These are phyloP conservation scores for Aspergillus eucalypticola DNA, from an alignment of 2,329 filamentous ascomycete genomes.

Conservation along the genomic window DNA sequence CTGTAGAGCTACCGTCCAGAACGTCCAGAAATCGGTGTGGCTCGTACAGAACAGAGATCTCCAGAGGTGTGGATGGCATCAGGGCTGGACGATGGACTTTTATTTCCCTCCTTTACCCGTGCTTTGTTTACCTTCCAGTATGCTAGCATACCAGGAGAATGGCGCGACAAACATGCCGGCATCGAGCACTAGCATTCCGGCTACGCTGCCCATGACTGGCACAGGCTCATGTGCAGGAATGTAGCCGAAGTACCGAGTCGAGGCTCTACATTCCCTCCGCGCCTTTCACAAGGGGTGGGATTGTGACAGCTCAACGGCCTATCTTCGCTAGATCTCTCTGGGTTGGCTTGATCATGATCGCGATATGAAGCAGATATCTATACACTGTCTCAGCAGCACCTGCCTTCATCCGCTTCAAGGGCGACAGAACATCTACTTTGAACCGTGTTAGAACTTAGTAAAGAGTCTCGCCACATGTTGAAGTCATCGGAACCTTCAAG, in stretches of 20 bases:
- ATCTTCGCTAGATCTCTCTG: neutral
- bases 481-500: neutral
- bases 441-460: neutral
- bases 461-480: neutral
- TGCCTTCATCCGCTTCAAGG: neutral
- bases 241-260: neutral
- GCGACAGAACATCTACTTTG: neutral
- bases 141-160: conserved; percentile 1
- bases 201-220: neutral
- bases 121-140: neutral
- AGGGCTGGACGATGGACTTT: neutral
- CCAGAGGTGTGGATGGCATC: neutral
- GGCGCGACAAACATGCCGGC: conserved; percentile 2
- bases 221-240: neutral
- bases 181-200: neutral
- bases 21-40: neutral
- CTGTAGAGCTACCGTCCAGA: neutral
- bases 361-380: neutral
- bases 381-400: neutral
- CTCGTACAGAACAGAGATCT: neutral
- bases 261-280: neutral
- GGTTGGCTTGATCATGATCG: neutral
- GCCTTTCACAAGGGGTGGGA: neutral
- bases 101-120: neutral
- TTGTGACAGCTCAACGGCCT: neutral